These are phyloP conservation scores for Parastagonospora nodorum DNA, from an alignment of 2,329 filamentous ascomycete species.

Conservation along the genomic window DNA sequence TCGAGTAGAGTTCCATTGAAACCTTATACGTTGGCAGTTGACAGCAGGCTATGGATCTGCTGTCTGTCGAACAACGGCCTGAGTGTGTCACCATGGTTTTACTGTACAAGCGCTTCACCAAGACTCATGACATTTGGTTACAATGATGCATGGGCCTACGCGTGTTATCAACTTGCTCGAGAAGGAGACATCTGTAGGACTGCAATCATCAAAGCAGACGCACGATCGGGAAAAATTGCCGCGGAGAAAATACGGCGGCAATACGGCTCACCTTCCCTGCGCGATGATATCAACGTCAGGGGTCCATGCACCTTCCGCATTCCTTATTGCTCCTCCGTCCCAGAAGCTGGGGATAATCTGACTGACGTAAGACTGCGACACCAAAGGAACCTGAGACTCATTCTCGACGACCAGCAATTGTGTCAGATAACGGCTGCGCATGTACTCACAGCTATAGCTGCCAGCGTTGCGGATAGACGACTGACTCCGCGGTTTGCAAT, in stretches of 20 bases:
- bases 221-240: no score
- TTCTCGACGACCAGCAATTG: neutral
- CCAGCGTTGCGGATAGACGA: neutral
- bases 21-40: no score
- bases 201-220: neutral
- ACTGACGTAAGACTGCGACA: neutral
- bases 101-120: no score
- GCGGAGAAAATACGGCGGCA: no score
- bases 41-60: no score
- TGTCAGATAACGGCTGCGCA: neutral
- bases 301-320: constrained; percentile 1
- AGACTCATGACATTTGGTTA: no score
- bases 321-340: constrained; percentile 1
- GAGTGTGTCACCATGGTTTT: no score
- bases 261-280: neutral
- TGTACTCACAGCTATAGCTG: neutral
- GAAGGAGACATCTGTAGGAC: neutral
- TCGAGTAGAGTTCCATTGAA: no score
- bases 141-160: no score
- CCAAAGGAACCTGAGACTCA: neutral
- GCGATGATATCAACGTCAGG: constrained; percentile 8
- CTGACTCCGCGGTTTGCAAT: neutral
- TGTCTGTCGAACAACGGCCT: no score
- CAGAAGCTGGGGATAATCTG: neutral
- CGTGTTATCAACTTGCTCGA: neutral